Percentiles rank a stretch among this genome's conserved stretches.
Conservation (phyloP, 2,329 filamentous ascomycete genomes). For the Canariomyces notabilis region DNA sequence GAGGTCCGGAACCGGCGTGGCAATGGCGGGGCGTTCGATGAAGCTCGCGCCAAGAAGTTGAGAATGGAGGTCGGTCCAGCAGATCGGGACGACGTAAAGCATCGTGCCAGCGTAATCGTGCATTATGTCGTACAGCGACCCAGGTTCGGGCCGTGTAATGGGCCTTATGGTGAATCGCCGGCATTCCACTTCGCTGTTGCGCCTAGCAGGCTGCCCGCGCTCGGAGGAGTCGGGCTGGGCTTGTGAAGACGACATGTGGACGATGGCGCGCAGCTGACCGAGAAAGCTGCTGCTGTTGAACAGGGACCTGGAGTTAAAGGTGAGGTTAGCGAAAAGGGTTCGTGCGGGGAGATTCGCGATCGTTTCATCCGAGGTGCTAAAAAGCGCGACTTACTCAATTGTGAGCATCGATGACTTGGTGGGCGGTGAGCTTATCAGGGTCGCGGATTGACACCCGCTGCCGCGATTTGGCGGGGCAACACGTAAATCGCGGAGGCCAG, state of each 20-base stretch:
- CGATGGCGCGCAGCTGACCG: conserved; percentile 26
- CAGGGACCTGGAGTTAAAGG: conserved; percentile 20
- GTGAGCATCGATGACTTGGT: conserved; percentile 22
- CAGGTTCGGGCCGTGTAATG: conserved; percentile 39
- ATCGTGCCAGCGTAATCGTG: conserved; percentile 42
- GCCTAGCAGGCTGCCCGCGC: conserved; percentile 4
- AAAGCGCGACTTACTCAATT: conserved; percentile 23
- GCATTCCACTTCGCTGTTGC: background rate
- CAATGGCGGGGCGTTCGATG: conserved; percentile 37
- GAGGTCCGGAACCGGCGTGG: conserved; percentile 35
- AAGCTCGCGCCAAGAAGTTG: conserved; percentile 45
- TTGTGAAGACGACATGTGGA: conserved; percentile 24
- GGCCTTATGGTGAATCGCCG: conserved; percentile 24
- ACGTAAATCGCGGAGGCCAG: background rate
- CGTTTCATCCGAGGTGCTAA: background rate
- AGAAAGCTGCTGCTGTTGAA: conserved; percentile 25
- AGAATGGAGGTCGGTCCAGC: conserved; percentile 51
- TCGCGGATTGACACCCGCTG: conserved; percentile 5
- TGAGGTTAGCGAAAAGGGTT: conserved; percentile 10
- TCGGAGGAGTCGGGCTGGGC: conserved; percentile 8
- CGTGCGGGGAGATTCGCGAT: background rate
- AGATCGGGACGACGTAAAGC: conserved; percentile 49
- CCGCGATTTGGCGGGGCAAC: conserved; percentile 13
- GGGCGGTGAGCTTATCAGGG: conserved; percentile 13
- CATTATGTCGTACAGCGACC: conserved; percentile 50